Conservation (phyloP, 768 basidiomycete species). For the Gloeophyllum trabeum region DNA sequence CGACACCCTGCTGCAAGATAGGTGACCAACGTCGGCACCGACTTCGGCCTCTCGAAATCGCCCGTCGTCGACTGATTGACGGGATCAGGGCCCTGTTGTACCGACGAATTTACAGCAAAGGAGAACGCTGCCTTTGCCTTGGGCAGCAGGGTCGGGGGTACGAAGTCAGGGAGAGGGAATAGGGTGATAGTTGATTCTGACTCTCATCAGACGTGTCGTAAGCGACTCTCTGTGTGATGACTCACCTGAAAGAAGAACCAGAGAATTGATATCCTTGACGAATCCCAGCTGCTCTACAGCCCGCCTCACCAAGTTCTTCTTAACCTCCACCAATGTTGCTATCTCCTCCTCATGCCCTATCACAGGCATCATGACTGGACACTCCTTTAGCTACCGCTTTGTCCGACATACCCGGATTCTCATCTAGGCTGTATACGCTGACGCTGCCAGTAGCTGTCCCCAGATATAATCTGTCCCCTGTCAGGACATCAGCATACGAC, state of each 20-base stretch:
- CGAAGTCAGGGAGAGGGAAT: constrained; percentile 62
- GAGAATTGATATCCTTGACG: constrained; percentile 75
- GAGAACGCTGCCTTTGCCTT: constrained; percentile 79
- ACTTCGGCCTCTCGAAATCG: constrained; percentile 19
- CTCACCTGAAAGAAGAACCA: constrained; percentile 78
- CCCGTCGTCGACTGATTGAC: constrained; percentile 7
- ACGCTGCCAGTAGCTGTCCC: constrained; percentile 49
- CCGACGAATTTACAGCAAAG: constrained; percentile 60
- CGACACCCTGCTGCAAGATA: constrained; percentile 77
- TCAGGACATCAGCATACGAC: background rate
- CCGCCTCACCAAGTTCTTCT: constrained; percentile 50
- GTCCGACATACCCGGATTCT: constrained; percentile 23
- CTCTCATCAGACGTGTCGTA: background rate
- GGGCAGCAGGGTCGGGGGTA: constrained; percentile 57
- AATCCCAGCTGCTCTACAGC: constrained; percentile 85
- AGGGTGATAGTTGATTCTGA: constrained; percentile 70
- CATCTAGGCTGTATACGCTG: constrained; percentile 36
- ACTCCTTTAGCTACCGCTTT: background rate
- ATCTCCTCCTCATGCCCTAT: constrained; percentile 19
- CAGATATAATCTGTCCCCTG: constrained; percentile 48
- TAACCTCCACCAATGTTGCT: constrained; percentile 46
- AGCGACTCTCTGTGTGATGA: background rate
- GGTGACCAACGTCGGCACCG: constrained; percentile 62
- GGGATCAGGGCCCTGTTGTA: constrained; percentile 31
- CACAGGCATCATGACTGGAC: no score